phyloP scores from a whole-genome alignment of 495 filamentous ascomycete genomes.

The Trichoderma parareesei region DNA sequence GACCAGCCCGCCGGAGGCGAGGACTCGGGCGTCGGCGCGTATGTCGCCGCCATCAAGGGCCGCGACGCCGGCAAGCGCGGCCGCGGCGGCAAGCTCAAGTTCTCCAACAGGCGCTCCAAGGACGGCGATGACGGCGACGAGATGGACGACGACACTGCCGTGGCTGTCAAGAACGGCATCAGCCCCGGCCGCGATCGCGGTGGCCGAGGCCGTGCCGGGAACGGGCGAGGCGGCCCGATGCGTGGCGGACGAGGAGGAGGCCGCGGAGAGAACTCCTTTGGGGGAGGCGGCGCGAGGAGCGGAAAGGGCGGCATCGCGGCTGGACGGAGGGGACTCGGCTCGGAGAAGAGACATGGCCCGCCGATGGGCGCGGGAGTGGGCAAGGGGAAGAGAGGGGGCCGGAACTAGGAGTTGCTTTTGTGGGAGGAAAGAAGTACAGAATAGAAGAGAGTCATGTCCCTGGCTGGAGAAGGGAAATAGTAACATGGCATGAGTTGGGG shows the following conservation, averaged over 20 bases:
- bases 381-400: slow-evolving; percentile 25
- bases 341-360: slow-evolving; percentile 35
- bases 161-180: slow-evolving; percentile 39
- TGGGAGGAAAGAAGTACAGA: neutral
- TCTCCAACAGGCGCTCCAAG: slow-evolving; percentile 58
- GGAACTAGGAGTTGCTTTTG: slow-evolving; percentile 1
- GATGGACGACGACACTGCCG: slow-evolving; percentile 58
- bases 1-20: slow-evolving; percentile 28
- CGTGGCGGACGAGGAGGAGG: slow-evolving; percentile 23
- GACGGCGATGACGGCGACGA: slow-evolving; percentile 50
- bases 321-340: slow-evolving; percentile 39
- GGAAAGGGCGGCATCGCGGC: slow-evolving; percentile 37
- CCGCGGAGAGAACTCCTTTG: slow-evolving; percentile 15
- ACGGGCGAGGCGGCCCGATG: slow-evolving; percentile 18
- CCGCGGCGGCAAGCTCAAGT: slow-evolving; percentile 79
- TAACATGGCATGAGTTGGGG: neutral
- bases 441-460: neutral
- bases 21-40: slow-evolving; percentile 72
- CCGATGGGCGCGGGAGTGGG: slow-evolving; percentile 26
- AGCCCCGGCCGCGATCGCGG: slow-evolving; percentile 18
- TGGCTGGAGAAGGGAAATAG: neutral
- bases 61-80: slow-evolving; percentile 75
- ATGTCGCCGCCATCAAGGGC: slow-evolving; percentile 82
- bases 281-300: slow-evolving; percentile 17
- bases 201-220: slow-evolving; percentile 13